Base-by-base conservation (phyloP, 371 early-diverging fungal species). In the Conidiobolus incongruus region DNA sequence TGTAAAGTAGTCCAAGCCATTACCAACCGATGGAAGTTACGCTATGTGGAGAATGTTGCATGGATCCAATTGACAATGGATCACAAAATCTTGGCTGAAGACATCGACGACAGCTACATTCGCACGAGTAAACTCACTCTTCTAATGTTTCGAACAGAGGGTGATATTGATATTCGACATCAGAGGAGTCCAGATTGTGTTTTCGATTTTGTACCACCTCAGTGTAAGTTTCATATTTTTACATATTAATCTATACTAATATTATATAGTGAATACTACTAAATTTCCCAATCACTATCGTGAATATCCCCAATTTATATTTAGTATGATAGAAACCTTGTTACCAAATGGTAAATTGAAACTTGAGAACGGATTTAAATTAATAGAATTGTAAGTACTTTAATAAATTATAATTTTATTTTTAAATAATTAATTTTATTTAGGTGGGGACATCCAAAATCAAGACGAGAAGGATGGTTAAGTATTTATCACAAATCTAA, bases 11-110 rank as follows among this genome's bases (percentile, higher is more conserved):
- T 88, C 24, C 56, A 52, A 30, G 57, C 82, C 26, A 28, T 24
- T 19, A 71, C 74, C 16, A 69, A 75, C 24, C 51, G 45, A 21
- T 88, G 92, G 89, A 76, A 76, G n/a, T 81, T 87, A 55, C 77
- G 80, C 46, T 92, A 92, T 47, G 87, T 89, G 2, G 92, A 92
- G 53, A 92, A 89, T 63, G 81, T 88, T 58, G 81, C 81, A 52
- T 92, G 92, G 90, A 77, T 89, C 52, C 84, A 84, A 48, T 67
- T 77, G 46, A 64, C 65, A 31, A 52, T 75, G 38, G 79, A 86
- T 56, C 88, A 92, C 53, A 67, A 69, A 42, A 81, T 88, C 40
- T 70, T 62, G n/a, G 52, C 59, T 31, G 60, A 67, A 28, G 19
- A 38, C 11, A 35, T 20, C 36, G 13, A 15, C 4, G 21, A 11